Conservation (phyloP, 2,329 filamentous ascomycete species). For the Akanthomyces dipterigenus region DNA sequence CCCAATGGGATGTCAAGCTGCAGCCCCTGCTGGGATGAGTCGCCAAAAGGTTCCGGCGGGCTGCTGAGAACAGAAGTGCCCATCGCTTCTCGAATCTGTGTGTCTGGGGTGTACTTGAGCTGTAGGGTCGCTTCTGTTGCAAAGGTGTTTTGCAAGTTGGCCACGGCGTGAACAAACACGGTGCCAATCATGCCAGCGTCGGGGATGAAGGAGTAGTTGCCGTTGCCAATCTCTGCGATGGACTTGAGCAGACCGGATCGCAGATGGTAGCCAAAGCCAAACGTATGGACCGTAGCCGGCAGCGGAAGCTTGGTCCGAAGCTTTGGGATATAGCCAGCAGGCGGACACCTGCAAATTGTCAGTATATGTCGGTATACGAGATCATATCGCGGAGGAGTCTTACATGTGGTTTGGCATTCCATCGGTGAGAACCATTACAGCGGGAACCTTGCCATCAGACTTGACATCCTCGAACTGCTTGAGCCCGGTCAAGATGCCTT, state of each 20-base stretch:
- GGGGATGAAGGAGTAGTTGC: conserved; percentile 55
- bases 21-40: conserved; percentile 11
- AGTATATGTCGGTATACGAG: background rate
- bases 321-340: conserved; percentile 48
- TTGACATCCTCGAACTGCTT: conserved; percentile 34
- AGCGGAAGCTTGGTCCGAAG: conserved; percentile 35
- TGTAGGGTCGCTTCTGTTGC: conserved; percentile 40
- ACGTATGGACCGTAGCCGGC: conserved; percentile 35
- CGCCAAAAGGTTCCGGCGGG: conserved; percentile 16
- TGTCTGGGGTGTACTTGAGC: conserved; percentile 29
- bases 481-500: conserved; percentile 46
- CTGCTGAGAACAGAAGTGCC: conserved; percentile 33
- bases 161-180: conserved; percentile 55
- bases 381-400: conserved; percentile 12
- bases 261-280: conserved; percentile 30
- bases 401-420: conserved; percentile 48
- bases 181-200: conserved; percentile 58
- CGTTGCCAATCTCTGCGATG: conserved; percentile 49
- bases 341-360: conserved; percentile 32
- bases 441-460: conserved; percentile 34
- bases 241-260: conserved; percentile 48
- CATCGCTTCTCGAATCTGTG: conserved; percentile 33
- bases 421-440: conserved; percentile 49
- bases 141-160: conserved; percentile 53
- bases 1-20: conserved; percentile 37